These are phyloP conservation scores for Aspergillus jensenii DNA, from an alignment of 2,329 filamentous ascomycete genomes.

Conservation along the genomic window DNA sequence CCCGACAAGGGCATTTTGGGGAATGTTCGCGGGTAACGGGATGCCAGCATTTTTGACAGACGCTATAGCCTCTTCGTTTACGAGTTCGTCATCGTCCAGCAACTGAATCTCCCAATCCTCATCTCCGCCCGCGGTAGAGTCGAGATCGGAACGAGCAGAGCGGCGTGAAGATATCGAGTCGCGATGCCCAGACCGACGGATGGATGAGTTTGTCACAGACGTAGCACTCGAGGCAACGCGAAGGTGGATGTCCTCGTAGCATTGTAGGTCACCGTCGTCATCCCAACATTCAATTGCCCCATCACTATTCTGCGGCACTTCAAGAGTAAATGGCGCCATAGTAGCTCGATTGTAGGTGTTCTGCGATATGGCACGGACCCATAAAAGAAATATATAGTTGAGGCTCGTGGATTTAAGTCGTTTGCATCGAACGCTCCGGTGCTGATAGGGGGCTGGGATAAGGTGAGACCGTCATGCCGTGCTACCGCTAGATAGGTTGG, in stretches of 20 bases:
- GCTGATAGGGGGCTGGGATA: constrained; percentile 18
- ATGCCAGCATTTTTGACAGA: constrained; percentile 88
- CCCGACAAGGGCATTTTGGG: constrained; percentile 83
- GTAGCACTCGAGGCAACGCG: constrained; percentile 47
- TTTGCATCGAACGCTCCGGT: constrained; percentile 22
- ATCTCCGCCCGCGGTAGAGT: constrained; percentile 69
- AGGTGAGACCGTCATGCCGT: constrained; percentile 32
- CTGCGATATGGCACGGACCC: background rate
- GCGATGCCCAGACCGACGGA: constrained; percentile 52
- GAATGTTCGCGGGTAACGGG: constrained; percentile 81
- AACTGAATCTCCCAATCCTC: constrained; percentile 88
- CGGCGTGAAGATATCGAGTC: constrained; percentile 79
- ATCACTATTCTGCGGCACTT: constrained; percentile 33
- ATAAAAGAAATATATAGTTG: constrained; percentile 2
- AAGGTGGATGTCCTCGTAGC: constrained; percentile 47
- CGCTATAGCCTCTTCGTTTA: constrained; percentile 80
- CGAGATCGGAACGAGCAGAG: constrained; percentile 79
- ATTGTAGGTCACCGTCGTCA: constrained; percentile 50
- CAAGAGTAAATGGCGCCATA: constrained; percentile 42
- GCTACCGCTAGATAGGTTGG: background rate
- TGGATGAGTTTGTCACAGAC: constrained; percentile 45
- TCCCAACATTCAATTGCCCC: constrained; percentile 51
- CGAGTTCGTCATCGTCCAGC: constrained; percentile 79
- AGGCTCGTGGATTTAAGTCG: constrained; percentile 9
- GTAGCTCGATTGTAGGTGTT: background rate